Conservation (phyloP, 148 eudicot species). For the Cornus controversa region DNA sequence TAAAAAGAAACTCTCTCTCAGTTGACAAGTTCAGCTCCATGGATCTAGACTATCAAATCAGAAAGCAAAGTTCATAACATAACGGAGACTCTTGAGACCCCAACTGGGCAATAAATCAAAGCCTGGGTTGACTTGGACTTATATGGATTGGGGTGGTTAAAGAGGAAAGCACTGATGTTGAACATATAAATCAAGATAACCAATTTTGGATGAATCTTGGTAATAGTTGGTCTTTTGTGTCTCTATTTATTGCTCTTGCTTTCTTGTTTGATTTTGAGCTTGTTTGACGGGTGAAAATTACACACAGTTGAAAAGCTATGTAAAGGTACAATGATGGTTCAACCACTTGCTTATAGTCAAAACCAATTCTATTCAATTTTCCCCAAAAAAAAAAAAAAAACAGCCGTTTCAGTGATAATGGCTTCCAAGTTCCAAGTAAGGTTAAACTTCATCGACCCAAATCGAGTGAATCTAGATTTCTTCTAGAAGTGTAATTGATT, state of each 20-base stretch:
- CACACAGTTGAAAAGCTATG: background rate
- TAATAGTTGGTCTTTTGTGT: too few relatives aligned
- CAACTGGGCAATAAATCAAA: slow-evolving; percentile 12
- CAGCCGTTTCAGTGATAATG: too few relatives aligned
- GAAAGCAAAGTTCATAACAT: background rate
- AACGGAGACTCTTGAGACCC: background rate
- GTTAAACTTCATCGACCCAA: too few relatives aligned
- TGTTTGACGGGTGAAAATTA: background rate
- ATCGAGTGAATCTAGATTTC: too few relatives aligned
- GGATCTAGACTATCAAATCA: background rate
- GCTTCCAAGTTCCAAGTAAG: too few relatives aligned
- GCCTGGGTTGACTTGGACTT: slow-evolving; percentile 13
- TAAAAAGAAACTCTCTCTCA: slow-evolving; percentile 8
- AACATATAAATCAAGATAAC: background rate
- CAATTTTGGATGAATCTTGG: background rate
- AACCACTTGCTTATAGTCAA: background rate
- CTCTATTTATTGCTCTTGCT: too few relatives aligned
- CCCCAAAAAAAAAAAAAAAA: too few relatives aligned
- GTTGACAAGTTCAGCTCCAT: slow-evolving; percentile 8
- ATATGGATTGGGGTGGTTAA: slow-evolving; percentile 22
- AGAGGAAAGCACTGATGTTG: background rate
- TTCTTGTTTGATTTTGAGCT: too few relatives aligned
- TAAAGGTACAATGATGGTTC: background rate
- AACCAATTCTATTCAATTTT: background rate
- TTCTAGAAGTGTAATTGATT: too few relatives aligned